phyloP scores from a whole-genome alignment of 169 alveolate genomes.

The Perkinsus chesapeaki region DNA sequence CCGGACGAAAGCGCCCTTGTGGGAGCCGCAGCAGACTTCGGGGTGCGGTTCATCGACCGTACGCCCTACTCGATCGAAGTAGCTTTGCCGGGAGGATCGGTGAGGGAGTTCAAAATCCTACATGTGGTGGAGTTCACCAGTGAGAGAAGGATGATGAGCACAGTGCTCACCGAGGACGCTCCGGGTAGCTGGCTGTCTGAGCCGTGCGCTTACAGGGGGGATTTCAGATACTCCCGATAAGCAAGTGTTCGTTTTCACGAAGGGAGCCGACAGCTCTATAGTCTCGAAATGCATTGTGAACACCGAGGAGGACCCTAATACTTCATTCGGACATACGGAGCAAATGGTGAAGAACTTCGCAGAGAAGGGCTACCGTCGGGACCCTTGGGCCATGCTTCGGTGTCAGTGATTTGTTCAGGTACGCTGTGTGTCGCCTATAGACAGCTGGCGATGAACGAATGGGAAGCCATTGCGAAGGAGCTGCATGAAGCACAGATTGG shows the following conservation, averaged over 20 bases:
- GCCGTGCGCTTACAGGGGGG: not conserved
- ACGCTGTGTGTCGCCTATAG: conserved; percentile 1
- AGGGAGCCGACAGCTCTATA: conserved; percentile 57
- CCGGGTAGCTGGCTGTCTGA: not conserved
- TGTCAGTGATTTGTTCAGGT: not conserved
- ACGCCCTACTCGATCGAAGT: conserved; percentile 9
- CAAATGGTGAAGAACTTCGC: conserved; percentile 50
- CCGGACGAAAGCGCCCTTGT: conserved; percentile 75
- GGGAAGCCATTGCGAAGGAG: conserved; percentile 52
- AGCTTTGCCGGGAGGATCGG: not conserved
- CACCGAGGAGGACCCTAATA: not conserved
- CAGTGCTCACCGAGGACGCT: conserved; percentile 18
- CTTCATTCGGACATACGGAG: conserved; percentile 36
- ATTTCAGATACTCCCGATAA: conserved; percentile 49
- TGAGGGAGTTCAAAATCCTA: not conserved
- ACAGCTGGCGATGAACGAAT: conserved; percentile 52
- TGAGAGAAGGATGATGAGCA: conserved; percentile 51
- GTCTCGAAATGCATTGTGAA: conserved; percentile 42
- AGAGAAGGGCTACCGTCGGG: conserved; percentile 65
- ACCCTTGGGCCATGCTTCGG: conserved; percentile 67
- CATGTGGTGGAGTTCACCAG: conserved; percentile 43
- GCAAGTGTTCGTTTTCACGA: conserved; percentile 44
- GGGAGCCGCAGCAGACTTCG: conserved; percentile 55
- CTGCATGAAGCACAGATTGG: conserved; percentile 42
- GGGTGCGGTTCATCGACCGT: conserved; percentile 48